Evolutionary conservation across 371 early-diverging fungal species (phyloP), one percentile per base, ranked within the genome.

Genomic region (Gilbertella persicaria): DNA sequence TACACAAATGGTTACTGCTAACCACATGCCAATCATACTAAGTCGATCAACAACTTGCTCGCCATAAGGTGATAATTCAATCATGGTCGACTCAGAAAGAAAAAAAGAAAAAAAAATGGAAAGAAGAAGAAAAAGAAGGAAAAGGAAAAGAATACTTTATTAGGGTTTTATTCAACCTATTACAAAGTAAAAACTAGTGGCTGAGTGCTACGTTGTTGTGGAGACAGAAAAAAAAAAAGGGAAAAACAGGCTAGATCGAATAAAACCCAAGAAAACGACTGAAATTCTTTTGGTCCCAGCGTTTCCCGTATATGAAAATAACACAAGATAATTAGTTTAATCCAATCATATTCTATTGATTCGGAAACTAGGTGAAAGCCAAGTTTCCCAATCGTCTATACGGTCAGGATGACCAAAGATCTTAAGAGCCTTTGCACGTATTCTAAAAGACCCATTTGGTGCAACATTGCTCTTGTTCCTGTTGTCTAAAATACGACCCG

Each of bases 11-110:
- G 60, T 38, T 4, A 70, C 61, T 8, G 72, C 73, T 24, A 72
- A n/a, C 66, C 73, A 76, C 66, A 66, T 70, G 16, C 73, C 70
- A 30, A 76, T 64, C 69, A 76, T 66, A 36, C 64, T 72, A 35
- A 76, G 58, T 17, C 76, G 64, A 53, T 76, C 73, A 19, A 76
- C 35, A 9, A 76, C 66, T 49, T 73, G 55, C 13, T 53, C 69
- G 19, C 54, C 70, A 50, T 68, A 76, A 13, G 42, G 53, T 50
- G 76, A 56, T 23, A 72, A 53, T 48, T 62, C 41, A 28, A 66
- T 60, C 73, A 76, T 71, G 14, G 14, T 37, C 20, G 41, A 41
- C 9, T 5, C 9, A 28, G 4, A 9, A 5, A 5, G 28, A 28
- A 28, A 33, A 6, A 33, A 6, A 33, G 13, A 33, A 33, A 13